Evolutionary conservation across 257 asterid species (phyloP).

Genomic region (Asclepias syriaca): DNA sequence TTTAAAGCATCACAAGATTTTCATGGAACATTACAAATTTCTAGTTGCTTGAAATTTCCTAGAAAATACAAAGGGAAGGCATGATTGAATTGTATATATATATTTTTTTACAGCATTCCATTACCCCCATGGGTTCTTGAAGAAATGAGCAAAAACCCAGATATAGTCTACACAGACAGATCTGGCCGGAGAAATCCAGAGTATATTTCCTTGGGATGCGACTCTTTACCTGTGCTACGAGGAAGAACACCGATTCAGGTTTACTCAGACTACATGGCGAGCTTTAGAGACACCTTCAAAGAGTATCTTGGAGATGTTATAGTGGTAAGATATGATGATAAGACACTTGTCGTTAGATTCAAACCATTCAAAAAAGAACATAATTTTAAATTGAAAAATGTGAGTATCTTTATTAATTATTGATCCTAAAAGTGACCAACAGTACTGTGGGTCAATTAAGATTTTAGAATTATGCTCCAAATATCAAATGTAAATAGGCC

Average conservation of each 20-base stretch:
- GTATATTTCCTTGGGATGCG: constrained; percentile 83
- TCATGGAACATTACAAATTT: too few species aligned
- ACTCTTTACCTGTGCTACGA: constrained; percentile 67
- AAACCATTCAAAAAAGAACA: background rate
- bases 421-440: constrained; percentile 1
- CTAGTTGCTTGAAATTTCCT: too few species aligned
- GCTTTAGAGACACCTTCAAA: constrained; percentile 65
- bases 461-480: constrained; percentile 10
- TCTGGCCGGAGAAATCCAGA: constrained; percentile 90
- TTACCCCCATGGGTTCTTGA: constrained; percentile 97
- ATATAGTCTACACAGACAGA: constrained; percentile 77
- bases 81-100: background rate
- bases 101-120: constrained; percentile 52
- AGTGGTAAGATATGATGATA: constrained; percentile 35
- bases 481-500: constrained; percentile 14
- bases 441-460: constrained; percentile 5
- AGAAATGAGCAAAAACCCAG: constrained; percentile 84
- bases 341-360: background rate
- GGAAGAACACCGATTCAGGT: constrained; percentile 96
- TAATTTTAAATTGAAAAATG: background rate
- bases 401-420: background rate
- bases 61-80: too few species aligned
- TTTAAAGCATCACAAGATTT: too few species aligned
- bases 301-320: constrained; percentile 62
- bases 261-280: constrained; percentile 77